Evolutionary conservation across 169 alveolate genomes (phyloP), one percentile per base, ranked within the genome.

Genomic region (Eimeria sp.): DNA sequence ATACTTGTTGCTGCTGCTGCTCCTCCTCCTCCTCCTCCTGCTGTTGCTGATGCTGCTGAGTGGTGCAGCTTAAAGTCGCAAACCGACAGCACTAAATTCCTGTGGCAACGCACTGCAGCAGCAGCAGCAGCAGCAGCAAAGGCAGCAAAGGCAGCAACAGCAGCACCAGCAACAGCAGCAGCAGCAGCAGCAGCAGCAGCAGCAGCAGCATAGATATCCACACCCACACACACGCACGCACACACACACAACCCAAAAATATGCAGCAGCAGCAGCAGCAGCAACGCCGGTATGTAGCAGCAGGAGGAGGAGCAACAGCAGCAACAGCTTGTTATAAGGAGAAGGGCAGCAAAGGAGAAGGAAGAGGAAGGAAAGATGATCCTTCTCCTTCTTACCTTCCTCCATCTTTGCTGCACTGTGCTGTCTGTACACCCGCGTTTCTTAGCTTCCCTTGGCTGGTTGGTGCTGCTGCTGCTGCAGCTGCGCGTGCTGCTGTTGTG

Each of bases 81-180:
- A 4, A 94, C 92, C 34, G 96, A 94, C 51, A 94, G 94, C 72
- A 94, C 96, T 72, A 83, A 90, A 63, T 87, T 83, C 34, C 89
- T 51, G 45, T 43, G 58, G 51, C 43, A 6, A 22, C 76, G 73
- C 40, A 11, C 84, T 61, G 72, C 72, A 67, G 95, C 76, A 25
- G 70, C 65, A 89, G 16, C 45, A 40, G 25, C 82, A 72, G 47
- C 54, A 27, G 20, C 54, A 30, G 13, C 49, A 40, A 47, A 13
- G 10, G 49, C 49, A 40, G 49, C 18, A 25, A 25, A 9, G n/a
- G 54, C 54, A 34, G 82, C 47, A 72, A n/a, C 25, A 40, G 25
- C 20, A 40, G 25, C 45, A 27, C 16, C 49, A 40, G 49, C 45
- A 34, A 72, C 51, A 40, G 18, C 82, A 40, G 34, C 49, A 27